These are phyloP conservation scores for Chrysanthemum lavandulifolium DNA, from an alignment of 129 eudicot species.

Conservation along the genomic window DNA sequence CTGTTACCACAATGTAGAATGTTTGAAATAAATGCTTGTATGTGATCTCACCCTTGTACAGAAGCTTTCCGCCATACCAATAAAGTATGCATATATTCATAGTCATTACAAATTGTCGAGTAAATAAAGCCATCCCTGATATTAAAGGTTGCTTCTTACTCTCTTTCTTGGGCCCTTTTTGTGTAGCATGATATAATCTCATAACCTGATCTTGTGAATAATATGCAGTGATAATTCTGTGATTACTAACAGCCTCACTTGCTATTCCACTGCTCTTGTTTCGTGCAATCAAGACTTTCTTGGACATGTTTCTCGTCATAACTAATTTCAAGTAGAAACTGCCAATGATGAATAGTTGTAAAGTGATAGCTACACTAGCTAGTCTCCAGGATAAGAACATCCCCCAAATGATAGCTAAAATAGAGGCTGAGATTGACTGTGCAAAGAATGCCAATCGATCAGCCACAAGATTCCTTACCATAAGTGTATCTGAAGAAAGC, in stretches of 20 bases:
- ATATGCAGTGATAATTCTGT: slow-evolving; percentile 29
- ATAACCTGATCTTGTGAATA: slow-evolving; percentile 32
- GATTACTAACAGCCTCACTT: slow-evolving; percentile 35
- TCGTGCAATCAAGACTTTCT: slow-evolving; percentile 30
- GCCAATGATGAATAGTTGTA: too few relatives aligned
- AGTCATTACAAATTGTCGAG: slow-evolving; percentile 47
- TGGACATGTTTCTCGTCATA: slow-evolving; percentile 27
- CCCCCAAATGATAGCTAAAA: slow-evolving; percentile 35
- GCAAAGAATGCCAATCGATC: slow-evolving; percentile 30
- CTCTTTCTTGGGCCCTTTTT: slow-evolving; percentile 35
- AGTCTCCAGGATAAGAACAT: slow-evolving; percentile 13
- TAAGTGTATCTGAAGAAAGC: slow-evolving; percentile 31
- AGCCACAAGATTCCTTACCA: slow-evolving; percentile 36
- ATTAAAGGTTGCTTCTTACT: slow-evolving; percentile 30
- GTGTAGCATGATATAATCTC: slow-evolving; percentile 31
- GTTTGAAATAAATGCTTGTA: slow-evolving; percentile 64
- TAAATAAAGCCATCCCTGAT: slow-evolving; percentile 34
- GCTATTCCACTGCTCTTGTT: slow-evolving; percentile 40
- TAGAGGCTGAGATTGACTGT: slow-evolving; percentile 29
- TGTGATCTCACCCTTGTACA: slow-evolving; percentile 49
- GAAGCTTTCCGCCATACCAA: slow-evolving; percentile 87
- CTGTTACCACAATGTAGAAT: slow-evolving; percentile 68
- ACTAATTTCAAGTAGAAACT: slow-evolving; percentile 19
- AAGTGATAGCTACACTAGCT: too few relatives aligned
- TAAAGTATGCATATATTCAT: slow-evolving; percentile 53